Evolutionary conservation across 768 basidiomycete species (phyloP), one percentile per base, ranked within the genome.

Genomic region (Leccinellum rugosiceps): DNA sequence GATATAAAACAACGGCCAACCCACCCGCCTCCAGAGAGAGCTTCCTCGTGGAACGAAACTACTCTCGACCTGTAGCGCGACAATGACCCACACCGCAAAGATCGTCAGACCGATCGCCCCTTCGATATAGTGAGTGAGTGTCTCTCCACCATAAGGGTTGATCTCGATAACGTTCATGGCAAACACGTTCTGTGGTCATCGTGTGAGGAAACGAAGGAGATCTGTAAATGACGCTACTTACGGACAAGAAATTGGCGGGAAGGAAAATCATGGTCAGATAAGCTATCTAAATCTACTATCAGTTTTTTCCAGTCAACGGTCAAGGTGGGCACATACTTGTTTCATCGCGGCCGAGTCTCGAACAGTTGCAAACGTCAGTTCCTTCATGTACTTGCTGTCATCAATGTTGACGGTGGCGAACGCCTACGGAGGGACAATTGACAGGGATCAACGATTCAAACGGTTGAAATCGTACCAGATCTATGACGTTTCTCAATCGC

Each of bases 181-280:
- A 52, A 83, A 85, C 5, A 78, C 71, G 17, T 74, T 69, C 83
- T 84, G 57, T 25, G 35, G 53, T 26, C 38, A 48, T 46, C 50
- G n/a, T 41, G 11, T 65, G 26, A 61, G 35, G 10, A 26, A 43
- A 49, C 13, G 25, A 48, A 11, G 11, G 5, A 1, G n/a, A 23
- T 6, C 11, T 4, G 30, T 3, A 0, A 2, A 25, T 8, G 19
- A 13, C 8, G 25, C 21, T 17, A 63, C 71, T 58, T 21, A 75
- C 74, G 0, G 73, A 62, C 34, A 70, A 35, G 48, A 86, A 81
- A 14, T 78, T 77, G 2, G 81, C 78, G 0, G 85, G 85, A 9
- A 86, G 70, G 66, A 85, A 86, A 17, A 84, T 64, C 82, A 85
- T 85, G 0, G 83, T 82, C 2, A 86, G 68, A 58, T 83, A 84